Conservation (phyloP, 2,329 filamentous ascomycete genomes). For the Penicillium sp. region DNA sequence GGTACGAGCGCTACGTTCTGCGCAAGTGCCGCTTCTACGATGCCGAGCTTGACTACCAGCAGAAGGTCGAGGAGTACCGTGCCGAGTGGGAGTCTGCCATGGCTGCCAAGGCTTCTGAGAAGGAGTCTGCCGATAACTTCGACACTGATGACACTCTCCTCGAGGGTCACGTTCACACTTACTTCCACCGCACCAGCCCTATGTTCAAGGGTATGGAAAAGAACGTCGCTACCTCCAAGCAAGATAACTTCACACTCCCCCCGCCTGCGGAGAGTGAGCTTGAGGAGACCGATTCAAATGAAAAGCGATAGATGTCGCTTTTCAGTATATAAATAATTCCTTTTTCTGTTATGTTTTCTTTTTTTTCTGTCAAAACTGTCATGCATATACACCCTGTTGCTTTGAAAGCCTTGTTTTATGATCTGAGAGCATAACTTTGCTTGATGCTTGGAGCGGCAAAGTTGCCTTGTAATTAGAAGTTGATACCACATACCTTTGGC, state of each 20-base stretch:
- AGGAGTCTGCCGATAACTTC: slow-evolving; percentile 38
- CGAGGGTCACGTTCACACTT: slow-evolving; percentile 52
- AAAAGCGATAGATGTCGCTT: slow-evolving; percentile 22
- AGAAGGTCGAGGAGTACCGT: slow-evolving; percentile 82
- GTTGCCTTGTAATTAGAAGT: slow-evolving; percentile 20
- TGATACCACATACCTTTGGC: slow-evolving; percentile 21
- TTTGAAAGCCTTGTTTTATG: slow-evolving; percentile 12
- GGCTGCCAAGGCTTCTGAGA: slow-evolving; percentile 53
- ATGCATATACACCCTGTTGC: slow-evolving; percentile 8
- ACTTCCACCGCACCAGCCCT: slow-evolving; percentile 55
- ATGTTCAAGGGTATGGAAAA: slow-evolving; percentile 45
- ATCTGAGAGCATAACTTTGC: slow-evolving; percentile 16
- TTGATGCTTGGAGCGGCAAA: slow-evolving; percentile 14
- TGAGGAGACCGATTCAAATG: slow-evolving; percentile 20
- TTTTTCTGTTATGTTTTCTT: slow-evolving; percentile 10
- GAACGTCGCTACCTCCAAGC: slow-evolving; percentile 21
- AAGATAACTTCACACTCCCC: slow-evolving; percentile 36
- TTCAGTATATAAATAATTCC: slow-evolving; percentile 7
- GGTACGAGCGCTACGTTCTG: slow-evolving; percentile 76
- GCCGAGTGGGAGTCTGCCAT: slow-evolving; percentile 54
- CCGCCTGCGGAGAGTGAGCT: slow-evolving; percentile 34
- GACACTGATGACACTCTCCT: slow-evolving; percentile 51
- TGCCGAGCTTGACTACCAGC: slow-evolving; percentile 76
- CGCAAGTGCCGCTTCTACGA: slow-evolving; percentile 82
- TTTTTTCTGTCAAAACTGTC: slow-evolving; percentile 4